Conservation (phyloP, 164 flowering plant genomes). For the Chloranthus sessilifolius region DNA sequence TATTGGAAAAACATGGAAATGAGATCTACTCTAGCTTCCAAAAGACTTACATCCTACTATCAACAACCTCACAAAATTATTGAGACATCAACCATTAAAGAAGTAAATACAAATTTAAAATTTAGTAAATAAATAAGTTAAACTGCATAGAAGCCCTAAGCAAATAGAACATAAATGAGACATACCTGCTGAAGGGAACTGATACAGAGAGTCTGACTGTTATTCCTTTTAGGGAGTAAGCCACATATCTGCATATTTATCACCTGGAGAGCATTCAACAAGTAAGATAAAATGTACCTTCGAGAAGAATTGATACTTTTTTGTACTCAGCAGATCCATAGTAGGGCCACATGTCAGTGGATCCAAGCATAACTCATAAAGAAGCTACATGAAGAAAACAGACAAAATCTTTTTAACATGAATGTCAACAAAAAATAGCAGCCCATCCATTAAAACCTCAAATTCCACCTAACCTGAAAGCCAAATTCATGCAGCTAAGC, state of each 20-base stretch:
- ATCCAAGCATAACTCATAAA: conserved; percentile 84
- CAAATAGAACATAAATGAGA: background rate
- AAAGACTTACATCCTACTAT: too few relatives aligned
- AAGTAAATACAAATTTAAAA: too few relatives aligned
- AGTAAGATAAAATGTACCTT: conserved; percentile 41
- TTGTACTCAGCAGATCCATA: conserved; percentile 72
- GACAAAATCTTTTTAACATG: conserved; percentile 3
- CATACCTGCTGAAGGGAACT: conserved; percentile 95
- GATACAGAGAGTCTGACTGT: conserved; percentile 72
- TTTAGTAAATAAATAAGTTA: too few relatives aligned
- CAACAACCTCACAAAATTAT: too few relatives aligned
- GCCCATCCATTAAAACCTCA: background rate
- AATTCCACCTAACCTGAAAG: conserved; percentile 60
- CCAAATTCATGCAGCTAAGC: conserved; percentile 89
- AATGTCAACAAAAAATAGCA: background rate
- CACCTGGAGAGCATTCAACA: conserved; percentile 43
- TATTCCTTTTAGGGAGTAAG: conserved; percentile 85
- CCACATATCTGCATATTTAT: too few relatives aligned
- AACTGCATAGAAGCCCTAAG: too few relatives aligned
- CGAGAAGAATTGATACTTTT: conserved; percentile 75
- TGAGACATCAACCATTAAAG: too few relatives aligned
- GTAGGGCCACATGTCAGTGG: conserved; percentile 77
- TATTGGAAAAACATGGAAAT: too few relatives aligned
- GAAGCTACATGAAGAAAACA: conserved; percentile 55
- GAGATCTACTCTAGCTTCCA: too few relatives aligned